Evolutionary conservation across 2,329 filamentous ascomycete species (phyloP).

Genomic region (Acephala macrosclerotiorum): DNA sequence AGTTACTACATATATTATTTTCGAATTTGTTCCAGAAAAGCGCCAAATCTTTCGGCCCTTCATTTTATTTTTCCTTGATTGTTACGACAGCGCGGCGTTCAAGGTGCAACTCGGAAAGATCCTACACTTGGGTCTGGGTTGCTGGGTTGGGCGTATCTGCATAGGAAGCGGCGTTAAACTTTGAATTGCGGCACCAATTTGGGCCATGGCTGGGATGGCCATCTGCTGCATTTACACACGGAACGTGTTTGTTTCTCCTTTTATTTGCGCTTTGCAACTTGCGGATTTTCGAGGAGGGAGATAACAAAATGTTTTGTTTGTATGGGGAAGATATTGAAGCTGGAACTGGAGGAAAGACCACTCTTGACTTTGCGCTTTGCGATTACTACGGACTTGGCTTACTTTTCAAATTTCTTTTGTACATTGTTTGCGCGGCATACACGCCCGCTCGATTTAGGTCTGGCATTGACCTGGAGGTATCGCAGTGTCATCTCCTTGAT

Average conservation of each 20-base stretch:
- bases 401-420: conserved; percentile 11
- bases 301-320: conserved; percentile 8
- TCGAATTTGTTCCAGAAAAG: conserved; percentile 13
- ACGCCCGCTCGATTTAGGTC: neutral
- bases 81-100: conserved; percentile 30
- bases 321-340: neutral
- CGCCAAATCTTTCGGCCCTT: conserved; percentile 8
- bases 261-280: neutral
- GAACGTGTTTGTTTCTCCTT: conserved; percentile 20
- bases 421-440: conserved; percentile 7
- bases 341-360: neutral
- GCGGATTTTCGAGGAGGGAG: neutral
- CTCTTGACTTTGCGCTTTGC: neutral
- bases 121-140: conserved; percentile 15
- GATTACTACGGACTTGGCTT: neutral
- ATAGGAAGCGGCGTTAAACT: conserved; percentile 29
- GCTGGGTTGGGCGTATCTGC: conserved; percentile 9
- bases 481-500: neutral
- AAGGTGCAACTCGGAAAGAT: conserved; percentile 4
- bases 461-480: neutral
- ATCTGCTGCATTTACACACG: conserved; percentile 39
- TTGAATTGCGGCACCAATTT: neutral
- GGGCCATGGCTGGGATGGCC: conserved; percentile 18
- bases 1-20: conserved; percentile 11
- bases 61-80: conserved; percentile 20